phyloP scores from a whole-genome alignment of 163 green algal genomes.

The Volvox carteri region DNA sequence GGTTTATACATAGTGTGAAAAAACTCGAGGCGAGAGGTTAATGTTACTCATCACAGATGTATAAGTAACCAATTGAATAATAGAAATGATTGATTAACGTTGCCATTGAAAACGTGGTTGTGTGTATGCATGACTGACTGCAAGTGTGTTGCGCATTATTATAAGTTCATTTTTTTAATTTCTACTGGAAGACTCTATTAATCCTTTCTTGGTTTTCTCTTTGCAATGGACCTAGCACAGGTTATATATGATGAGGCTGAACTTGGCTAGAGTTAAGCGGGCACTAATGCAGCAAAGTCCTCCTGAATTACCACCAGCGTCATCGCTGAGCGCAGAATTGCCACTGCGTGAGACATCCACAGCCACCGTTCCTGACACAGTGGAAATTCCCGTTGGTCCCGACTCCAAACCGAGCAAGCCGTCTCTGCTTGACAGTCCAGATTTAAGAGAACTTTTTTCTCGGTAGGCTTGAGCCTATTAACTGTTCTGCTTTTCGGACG shows the following conservation, averaged over 20 bases:
- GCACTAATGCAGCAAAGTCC: slow-evolving; percentile 23
- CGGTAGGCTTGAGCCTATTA: not conserved
- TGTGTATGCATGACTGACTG: too few relatives aligned
- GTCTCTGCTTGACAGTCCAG: not conserved
- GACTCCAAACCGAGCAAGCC: not conserved
- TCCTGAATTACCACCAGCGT: slow-evolving; percentile 2
- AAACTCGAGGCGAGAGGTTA: too few relatives aligned
- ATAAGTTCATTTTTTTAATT: too few relatives aligned
- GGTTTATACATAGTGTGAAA: too few relatives aligned
- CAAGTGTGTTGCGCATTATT: too few relatives aligned
- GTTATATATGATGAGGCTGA: slow-evolving; percentile 10
- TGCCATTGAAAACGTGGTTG: too few relatives aligned
- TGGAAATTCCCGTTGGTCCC: not conserved
- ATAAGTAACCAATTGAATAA: too few relatives aligned
- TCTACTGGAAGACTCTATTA: too few relatives aligned
- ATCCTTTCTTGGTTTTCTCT: not conserved
- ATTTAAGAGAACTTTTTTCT: slow-evolving; percentile 45
- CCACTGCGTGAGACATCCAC: slow-evolving; percentile 1
- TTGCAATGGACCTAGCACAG: slow-evolving; percentile 11
- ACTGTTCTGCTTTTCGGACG: too few relatives aligned
- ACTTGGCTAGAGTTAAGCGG: slow-evolving; percentile 19
- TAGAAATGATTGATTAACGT: too few relatives aligned
- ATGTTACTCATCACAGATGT: too few relatives aligned
- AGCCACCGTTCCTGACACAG: not conserved
- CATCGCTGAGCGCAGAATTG: slow-evolving; percentile 24